These are phyloP conservation scores for Rhodomyrtus psidioides DNA, from an alignment of 441 rosid genomes.

Conservation along the genomic window DNA sequence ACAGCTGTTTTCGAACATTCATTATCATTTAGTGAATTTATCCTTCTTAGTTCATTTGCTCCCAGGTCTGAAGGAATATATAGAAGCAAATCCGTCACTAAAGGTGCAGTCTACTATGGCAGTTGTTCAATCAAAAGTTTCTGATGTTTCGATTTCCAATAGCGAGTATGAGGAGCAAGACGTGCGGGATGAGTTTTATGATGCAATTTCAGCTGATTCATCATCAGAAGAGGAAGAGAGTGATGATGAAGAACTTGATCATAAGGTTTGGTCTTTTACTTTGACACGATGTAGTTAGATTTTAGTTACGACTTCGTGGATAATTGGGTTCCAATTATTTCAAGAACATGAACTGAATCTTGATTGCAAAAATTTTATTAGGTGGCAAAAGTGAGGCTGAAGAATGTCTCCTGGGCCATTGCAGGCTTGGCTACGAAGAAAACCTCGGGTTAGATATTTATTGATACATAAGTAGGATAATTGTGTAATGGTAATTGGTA, in stretches of 20 bases:
- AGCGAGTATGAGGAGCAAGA: slow-evolving; percentile 57
- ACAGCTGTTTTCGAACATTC: not conserved
- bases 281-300: slow-evolving; percentile 1
- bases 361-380: slow-evolving; percentile 18
- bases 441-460: slow-evolving; percentile 51
- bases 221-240: slow-evolving; percentile 74
- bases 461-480: not conserved
- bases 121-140: slow-evolving; percentile 45
- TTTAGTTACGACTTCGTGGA: not conserved
- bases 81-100: slow-evolving; percentile 88
- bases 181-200: slow-evolving; percentile 82
- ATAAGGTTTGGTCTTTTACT: slow-evolving; percentile 30
- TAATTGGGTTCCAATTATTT: not conserved
- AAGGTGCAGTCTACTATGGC: slow-evolving; percentile 43
- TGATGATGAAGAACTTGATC: slow-evolving; percentile 38
- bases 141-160: slow-evolving; percentile 31
- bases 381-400: slow-evolving; percentile 68
- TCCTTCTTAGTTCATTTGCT: slow-evolving; percentile 11
- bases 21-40: not conserved
- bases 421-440: slow-evolving; percentile 62
- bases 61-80: slow-evolving; percentile 88
- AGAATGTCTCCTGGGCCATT: slow-evolving; percentile 91
- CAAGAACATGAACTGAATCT: not conserved
- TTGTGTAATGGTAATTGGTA: not conserved
- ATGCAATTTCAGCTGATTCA: slow-evolving; percentile 64